Evolutionary conservation across 139 green algal species (phyloP).

Genomic region (Marvania coccoides): DNA sequence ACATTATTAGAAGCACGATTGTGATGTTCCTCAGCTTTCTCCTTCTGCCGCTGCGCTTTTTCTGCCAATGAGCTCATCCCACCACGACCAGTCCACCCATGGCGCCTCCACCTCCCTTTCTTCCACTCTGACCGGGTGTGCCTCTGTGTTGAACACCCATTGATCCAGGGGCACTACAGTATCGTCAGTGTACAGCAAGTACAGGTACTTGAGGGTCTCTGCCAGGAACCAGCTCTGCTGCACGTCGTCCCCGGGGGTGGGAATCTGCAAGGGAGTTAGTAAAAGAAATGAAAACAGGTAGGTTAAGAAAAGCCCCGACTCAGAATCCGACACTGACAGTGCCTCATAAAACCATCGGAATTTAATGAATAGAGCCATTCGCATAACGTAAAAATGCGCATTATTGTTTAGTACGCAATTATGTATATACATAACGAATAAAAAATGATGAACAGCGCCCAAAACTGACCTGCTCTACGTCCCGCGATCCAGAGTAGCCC

Average conservation of each 20-base stretch:
- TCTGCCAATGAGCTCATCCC: not conserved
- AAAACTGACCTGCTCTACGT: constrained; percentile 45
- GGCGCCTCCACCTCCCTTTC: not conserved
- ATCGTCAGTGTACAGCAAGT: constrained; percentile 54
- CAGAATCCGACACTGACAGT: no score
- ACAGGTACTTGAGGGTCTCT: constrained; percentile 82
- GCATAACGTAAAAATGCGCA: no score
- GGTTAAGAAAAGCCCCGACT: no score
- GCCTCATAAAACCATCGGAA: no score
- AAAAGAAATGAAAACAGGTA: no score
- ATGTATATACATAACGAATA: no score
- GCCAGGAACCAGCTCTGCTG: constrained; percentile 71
- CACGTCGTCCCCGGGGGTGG: constrained; percentile 49
- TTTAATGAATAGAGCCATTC: no score
- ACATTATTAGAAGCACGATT: no score
- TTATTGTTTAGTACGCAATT: no score
- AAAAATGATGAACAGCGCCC: no score
- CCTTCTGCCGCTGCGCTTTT: not conserved
- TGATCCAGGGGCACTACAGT: constrained; percentile 49
- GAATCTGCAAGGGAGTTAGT: no score
- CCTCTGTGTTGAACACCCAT: constrained; percentile 82
- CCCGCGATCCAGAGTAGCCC: constrained; percentile 55
- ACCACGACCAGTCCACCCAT: constrained; percentile 4
- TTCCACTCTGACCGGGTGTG: constrained; percentile 49
- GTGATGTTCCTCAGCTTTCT: not conserved